Percentiles rank a stretch among this genome's conserved stretches.
phyloP scores from a whole-genome alignment of 2,329 filamentous ascomycete genomes.

The Neofusicoccum ribis region DNA sequence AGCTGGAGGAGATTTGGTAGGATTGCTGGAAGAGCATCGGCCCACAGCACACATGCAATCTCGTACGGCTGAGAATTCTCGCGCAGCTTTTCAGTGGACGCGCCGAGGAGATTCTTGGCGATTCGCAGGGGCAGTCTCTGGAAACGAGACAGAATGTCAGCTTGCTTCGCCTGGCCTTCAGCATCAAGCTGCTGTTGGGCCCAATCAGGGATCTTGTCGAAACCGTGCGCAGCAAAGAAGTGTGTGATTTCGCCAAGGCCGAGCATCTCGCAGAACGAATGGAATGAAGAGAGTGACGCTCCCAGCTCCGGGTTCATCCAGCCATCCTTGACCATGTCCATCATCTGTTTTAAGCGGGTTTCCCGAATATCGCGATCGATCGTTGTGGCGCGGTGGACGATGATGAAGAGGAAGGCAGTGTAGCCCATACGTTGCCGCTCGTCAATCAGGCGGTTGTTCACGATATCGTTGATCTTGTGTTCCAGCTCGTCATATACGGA shows the following conservation, averaged over 20 bases:
- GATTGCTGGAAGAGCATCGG: constrained; percentile 75
- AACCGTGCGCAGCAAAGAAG: constrained; percentile 72
- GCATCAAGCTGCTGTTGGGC: constrained; percentile 72
- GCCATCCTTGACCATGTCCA: constrained; percentile 75
- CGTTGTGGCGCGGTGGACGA: constrained; percentile 80
- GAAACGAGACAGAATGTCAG: constrained; percentile 73
- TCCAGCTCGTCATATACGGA: constrained; percentile 82
- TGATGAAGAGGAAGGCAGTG: constrained; percentile 88
- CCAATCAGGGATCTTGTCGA: constrained; percentile 81
- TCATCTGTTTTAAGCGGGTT: constrained; percentile 71
- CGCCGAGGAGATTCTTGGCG: constrained; percentile 89
- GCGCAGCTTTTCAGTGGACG: constrained; percentile 85
- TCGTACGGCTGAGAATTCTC: constrained; percentile 71
- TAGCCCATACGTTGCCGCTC: constrained; percentile 84
- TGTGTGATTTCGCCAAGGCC: constrained; percentile 77
- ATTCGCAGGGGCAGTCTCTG: constrained; percentile 77
- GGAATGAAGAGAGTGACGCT: constrained; percentile 69
- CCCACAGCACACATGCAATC: constrained; percentile 80
- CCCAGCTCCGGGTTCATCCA: constrained; percentile 76
- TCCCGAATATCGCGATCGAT: constrained; percentile 72
- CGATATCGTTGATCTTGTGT: constrained; percentile 76
- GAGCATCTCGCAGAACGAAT: constrained; percentile 76
- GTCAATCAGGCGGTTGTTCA: constrained; percentile 70
- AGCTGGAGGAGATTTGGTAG: constrained; percentile 85
- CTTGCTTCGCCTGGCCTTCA: constrained; percentile 77